phyloP scores from a whole-genome alignment of 1,284 basidiomycete genomes.

The Garcileccinum viscosum region DNA sequence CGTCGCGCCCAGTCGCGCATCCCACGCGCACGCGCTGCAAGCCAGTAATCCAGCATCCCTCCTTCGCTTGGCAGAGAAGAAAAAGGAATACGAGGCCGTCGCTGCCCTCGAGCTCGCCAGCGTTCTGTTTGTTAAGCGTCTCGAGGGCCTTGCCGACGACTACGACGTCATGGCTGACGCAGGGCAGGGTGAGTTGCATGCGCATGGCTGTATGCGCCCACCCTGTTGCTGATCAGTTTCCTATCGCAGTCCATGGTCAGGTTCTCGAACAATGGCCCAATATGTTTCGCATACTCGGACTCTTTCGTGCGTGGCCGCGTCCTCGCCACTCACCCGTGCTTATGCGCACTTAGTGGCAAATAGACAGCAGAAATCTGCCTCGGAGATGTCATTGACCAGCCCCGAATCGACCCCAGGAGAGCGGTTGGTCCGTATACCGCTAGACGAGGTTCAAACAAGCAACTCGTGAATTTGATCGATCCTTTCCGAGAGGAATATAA shows the following conservation, averaged over 20 bases:
- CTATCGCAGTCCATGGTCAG: conserved; percentile 66
- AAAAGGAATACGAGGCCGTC: conserved; percentile 80
- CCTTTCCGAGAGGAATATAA: neutral
- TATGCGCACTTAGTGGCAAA: conserved; percentile 32
- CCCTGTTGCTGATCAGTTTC: conserved; percentile 1
- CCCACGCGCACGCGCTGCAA: conserved; percentile 48
- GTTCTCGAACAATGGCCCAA: conserved; percentile 81
- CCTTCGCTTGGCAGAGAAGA: conserved; percentile 72
- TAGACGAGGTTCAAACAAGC: conserved; percentile 38
- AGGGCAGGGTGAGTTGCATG: conserved; percentile 58
- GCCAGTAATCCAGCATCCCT: conserved; percentile 53
- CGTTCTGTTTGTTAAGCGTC: conserved; percentile 65
- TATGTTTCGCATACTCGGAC: conserved; percentile 76
- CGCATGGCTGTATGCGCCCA: neutral
- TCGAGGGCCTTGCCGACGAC: conserved; percentile 72
- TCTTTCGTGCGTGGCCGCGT: conserved; percentile 58
- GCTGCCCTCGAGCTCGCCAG: conserved; percentile 71
- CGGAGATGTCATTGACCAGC: conserved; percentile 10
- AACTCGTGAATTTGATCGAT: conserved; percentile 14
- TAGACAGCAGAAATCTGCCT: conserved; percentile 24
- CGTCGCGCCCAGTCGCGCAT: conserved; percentile 55
- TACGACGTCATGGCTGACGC: conserved; percentile 78
- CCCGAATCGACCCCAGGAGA: conserved; percentile 29
- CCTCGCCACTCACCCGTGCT: neutral
- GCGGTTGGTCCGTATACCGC: conserved; percentile 38